Base-by-base conservation (phyloP, 352 stramenopile genomes). In the Globisporangium polare region DNA sequence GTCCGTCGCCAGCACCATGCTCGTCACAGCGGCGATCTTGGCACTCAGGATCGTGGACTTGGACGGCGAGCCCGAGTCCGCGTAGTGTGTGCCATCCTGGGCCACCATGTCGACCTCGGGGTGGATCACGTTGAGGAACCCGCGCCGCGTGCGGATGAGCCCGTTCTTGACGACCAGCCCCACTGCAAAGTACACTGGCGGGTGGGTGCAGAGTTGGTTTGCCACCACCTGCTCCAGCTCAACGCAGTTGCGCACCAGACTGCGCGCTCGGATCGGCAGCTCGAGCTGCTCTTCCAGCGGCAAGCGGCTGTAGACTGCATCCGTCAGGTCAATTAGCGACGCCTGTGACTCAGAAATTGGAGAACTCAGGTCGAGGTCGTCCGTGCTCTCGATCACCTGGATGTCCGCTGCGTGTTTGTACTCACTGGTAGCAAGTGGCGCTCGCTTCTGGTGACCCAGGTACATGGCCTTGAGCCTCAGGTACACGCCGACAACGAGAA, bases 51-150 rank as follows among this genome's bases (percentile, higher is more conserved):
- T 31, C 10, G 9, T 17, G 15, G 55, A 62, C 43, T 62, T 62
- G 12, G 55, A 62, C 29, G 55, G 55, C 42, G 55, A 51, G 13
- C n/a, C 26, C 0, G 27, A 35, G 39, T 60, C 39, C 37, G 43
- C 53, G 22, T 37, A 80, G 47, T 71, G 76, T 55, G 76, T 63
- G 4, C 5, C 33, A 9, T 12, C 24, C 26, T 45, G 24, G 1
- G 10, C 18, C 33, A 59, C 12, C 6, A 78, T 68, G 20, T 87
- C 80, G 3, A 87, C 60, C 24, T 75, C 73, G 7, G 77, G 66
- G 47, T 76, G 74, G 62, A 89, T 74, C n/a, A 81, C 69, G 42
- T 71, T 84, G 33, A 61, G 60, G 54, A 89, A 89, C 4, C 80
- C 70, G 0, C 69, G 66, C 15, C 80, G 77, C 26, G 77, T 78